phyloP scores from a whole-genome alignment of 2,329 filamentous ascomycete genomes.

The Colletotrichum karsti region DNA sequence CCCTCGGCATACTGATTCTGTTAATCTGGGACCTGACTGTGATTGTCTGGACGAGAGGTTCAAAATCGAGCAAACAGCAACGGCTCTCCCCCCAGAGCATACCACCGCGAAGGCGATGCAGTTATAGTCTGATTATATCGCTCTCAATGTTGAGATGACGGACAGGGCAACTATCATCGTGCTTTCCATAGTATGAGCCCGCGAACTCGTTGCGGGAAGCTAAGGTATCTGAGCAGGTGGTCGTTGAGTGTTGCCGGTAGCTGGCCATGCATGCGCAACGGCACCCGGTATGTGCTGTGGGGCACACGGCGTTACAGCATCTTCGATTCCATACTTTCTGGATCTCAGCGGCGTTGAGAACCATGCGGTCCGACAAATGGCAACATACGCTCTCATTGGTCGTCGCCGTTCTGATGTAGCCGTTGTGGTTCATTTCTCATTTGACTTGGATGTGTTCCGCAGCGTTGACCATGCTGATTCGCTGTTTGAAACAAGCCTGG shows the following conservation, averaged over 20 bases:
- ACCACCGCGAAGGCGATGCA: too few species aligned
- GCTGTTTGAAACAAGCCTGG: not conserved
- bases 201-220: too few species aligned
- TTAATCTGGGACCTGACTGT: too few species aligned
- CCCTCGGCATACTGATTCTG: too few species aligned
- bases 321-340: slow-evolving; percentile 1
- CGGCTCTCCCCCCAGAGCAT: too few species aligned
- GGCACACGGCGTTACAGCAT: not conserved
- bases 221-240: not conserved
- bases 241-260: not conserved
- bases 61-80: too few species aligned
- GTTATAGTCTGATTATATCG: too few species aligned
- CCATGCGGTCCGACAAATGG: not conserved
- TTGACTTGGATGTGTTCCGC: slow-evolving; percentile 5
- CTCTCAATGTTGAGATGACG: too few species aligned
- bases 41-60: too few species aligned
- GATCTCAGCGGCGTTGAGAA: slow-evolving; percentile 15
- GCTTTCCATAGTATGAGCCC: too few species aligned
- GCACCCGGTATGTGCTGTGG: not conserved
- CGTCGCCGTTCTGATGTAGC: not conserved
- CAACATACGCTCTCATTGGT: slow-evolving; percentile 6
- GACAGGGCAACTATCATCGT: too few species aligned
- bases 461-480: not conserved
- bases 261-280: not conserved
- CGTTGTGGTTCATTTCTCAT: too few species aligned